Evolutionary conservation across 2,329 filamentous ascomycete species (phyloP).

Genomic region (Calonectria naviculata): DNA sequence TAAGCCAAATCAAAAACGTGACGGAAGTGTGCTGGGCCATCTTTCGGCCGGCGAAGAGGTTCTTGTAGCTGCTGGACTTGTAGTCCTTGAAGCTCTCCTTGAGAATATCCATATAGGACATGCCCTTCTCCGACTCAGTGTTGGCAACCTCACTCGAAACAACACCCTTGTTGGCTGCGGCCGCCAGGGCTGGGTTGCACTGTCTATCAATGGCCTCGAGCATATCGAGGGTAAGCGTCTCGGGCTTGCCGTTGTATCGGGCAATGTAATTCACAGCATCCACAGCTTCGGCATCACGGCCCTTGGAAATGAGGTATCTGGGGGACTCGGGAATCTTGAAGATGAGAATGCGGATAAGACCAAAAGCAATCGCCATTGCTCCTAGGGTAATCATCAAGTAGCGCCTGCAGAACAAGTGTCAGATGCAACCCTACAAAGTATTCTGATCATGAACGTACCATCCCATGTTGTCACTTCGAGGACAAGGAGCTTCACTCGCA

Average conservation of each 20-base stretch:
- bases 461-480: constrained; percentile 55
- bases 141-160: background rate
- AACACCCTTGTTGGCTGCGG: background rate
- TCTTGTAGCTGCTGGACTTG: constrained; percentile 41
- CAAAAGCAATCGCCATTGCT: constrained; percentile 51
- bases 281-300: constrained; percentile 57
- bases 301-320: constrained; percentile 53
- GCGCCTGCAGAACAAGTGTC: constrained; percentile 36
- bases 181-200: background rate
- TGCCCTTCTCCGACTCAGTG: background rate
- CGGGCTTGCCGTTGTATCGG: constrained; percentile 41
- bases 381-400: constrained; percentile 55
- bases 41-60: constrained; percentile 44
- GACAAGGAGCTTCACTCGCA: constrained; percentile 45
- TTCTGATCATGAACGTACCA: constrained; percentile 42
- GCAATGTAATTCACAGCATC: constrained; percentile 58
- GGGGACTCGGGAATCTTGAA: constrained; percentile 57
- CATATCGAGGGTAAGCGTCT: constrained; percentile 28
- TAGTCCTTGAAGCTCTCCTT: constrained; percentile 43
- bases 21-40: constrained; percentile 48
- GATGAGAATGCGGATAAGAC: constrained; percentile 51
- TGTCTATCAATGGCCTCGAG: constrained; percentile 28
- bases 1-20: constrained; percentile 56
- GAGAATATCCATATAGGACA: constrained; percentile 30
- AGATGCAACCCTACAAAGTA: background rate